These are phyloP conservation scores for Xylaria sp. DNA, from an alignment of 2,329 filamentous ascomycete species.

Conservation along the genomic window DNA sequence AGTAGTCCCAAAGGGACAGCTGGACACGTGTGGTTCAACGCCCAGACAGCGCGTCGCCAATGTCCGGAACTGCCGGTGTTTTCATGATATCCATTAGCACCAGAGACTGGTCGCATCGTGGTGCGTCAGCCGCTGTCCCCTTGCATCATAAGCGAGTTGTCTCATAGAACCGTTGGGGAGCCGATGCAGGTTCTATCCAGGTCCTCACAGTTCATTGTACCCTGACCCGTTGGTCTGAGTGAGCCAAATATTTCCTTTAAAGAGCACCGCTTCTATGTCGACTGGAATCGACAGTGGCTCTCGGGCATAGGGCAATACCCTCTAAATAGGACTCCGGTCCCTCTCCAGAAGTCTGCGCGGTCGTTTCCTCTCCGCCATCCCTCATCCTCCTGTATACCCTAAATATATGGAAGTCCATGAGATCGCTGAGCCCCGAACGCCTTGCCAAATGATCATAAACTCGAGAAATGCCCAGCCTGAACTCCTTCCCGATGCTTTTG, in stretches of 20 bases:
- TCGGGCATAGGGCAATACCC: constrained; percentile 16
- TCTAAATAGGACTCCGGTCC: constrained; percentile 26
- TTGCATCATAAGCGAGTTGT: constrained; percentile 5
- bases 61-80: not conserved
- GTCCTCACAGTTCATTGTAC: constrained; percentile 13
- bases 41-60: not conserved
- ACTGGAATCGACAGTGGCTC: constrained; percentile 15
- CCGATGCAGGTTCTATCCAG: constrained; percentile 1
- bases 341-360: constrained; percentile 14
- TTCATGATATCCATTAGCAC: not conserved
- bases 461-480: constrained; percentile 24
- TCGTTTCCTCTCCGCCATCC: constrained; percentile 22
- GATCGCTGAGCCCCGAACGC: constrained; percentile 34
- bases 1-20: not conserved
- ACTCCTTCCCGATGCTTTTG: constrained; percentile 37
- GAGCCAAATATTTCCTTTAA: constrained; percentile 14
- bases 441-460: constrained; percentile 33
- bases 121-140: not conserved
- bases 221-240: constrained; percentile 17
- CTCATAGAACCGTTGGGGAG: not conserved
- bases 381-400: constrained; percentile 28
- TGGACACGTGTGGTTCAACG: not conserved
- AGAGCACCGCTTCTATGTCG: constrained; percentile 23
- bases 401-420: constrained; percentile 29
- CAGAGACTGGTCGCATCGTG: not conserved